Evolutionary conservation across 2,329 filamentous ascomycete species (phyloP).

Genomic region (Phaeosphaeriaceae sp.): DNA sequence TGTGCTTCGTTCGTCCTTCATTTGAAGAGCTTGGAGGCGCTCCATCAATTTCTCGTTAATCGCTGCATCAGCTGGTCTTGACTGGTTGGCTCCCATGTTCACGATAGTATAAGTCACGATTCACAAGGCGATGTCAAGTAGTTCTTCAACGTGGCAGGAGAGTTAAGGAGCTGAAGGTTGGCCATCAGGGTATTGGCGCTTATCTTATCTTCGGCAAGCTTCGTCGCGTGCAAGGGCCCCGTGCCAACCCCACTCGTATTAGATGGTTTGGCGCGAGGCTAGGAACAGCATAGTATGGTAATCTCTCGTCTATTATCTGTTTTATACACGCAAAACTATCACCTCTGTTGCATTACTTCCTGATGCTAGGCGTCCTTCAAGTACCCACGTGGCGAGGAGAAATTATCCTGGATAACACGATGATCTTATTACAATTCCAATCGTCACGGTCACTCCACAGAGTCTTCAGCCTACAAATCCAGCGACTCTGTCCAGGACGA

Average conservation of each 20-base stretch:
- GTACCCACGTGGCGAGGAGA: no score
- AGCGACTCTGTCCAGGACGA: no score
- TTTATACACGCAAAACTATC: no score
- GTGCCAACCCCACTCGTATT: conserved; percentile 16
- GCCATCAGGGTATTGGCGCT: conserved; percentile 19
- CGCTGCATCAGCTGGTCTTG: conserved; percentile 41
- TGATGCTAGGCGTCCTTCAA: no score
- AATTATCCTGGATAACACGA: no score
- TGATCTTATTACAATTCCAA: no score
- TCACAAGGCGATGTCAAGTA: neutral
- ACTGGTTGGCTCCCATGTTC: conserved; percentile 45
- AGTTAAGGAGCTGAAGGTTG: conserved; percentile 4
- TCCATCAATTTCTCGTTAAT: conserved; percentile 50
- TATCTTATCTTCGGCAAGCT: conserved; percentile 22
- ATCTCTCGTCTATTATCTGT: no score
- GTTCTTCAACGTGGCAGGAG: conserved; percentile 2
- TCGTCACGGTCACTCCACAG: no score
- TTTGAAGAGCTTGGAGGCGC: conserved; percentile 53
- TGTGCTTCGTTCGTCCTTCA: conserved; percentile 49
- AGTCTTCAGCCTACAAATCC: no score
- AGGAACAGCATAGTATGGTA: no score
- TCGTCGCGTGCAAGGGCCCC: conserved; percentile 23
- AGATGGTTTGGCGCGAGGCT: neutral
- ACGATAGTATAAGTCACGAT: neutral
- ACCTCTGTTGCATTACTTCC: no score